These are phyloP conservation scores for Peronospora farinosa DNA, from an alignment of 352 stramenopile species.

Conservation along the genomic window DNA sequence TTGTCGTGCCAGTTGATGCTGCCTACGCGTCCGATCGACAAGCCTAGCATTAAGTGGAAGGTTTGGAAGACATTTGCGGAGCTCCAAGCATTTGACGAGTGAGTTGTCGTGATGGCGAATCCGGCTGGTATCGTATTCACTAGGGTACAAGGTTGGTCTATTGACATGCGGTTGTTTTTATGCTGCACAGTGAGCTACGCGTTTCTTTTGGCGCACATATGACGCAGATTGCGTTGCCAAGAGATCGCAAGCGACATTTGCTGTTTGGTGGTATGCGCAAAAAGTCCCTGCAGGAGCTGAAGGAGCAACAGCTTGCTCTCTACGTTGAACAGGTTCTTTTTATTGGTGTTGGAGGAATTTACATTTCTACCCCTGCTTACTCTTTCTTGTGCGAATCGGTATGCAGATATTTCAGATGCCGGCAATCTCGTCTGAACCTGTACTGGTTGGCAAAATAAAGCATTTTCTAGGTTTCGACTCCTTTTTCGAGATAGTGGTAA, in stretches of 20 bases:
- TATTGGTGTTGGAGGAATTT: conserved; percentile 7
- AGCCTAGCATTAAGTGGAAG: conserved; percentile 75
- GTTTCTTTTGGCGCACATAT: conserved; percentile 45
- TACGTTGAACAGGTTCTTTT: conserved; percentile 55
- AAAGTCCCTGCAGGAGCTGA: conserved; percentile 59
- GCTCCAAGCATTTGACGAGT: conserved; percentile 70
- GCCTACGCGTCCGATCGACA: conserved; percentile 41
- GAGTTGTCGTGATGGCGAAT: conserved; percentile 19
- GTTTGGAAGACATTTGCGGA: conserved; percentile 65
- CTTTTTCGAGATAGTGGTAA: conserved; percentile 65
- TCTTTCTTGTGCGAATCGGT: background rate
- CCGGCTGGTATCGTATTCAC: background rate
- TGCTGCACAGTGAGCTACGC: conserved; percentile 45
- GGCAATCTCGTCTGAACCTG: conserved; percentile 35
- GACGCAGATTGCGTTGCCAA: conserved; percentile 52
- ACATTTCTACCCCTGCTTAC: background rate
- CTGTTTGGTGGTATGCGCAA: conserved; percentile 62
- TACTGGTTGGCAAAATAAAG: conserved; percentile 38
- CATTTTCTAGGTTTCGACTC: conserved; percentile 57
- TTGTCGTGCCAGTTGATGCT: conserved; percentile 64
- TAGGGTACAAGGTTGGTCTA: background rate
- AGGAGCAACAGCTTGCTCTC: conserved; percentile 62
- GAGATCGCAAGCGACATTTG: conserved; percentile 67
- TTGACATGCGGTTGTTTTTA: conserved; percentile 8
- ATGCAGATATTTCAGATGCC: conserved; percentile 48